These are phyloP conservation scores for Pyrus hybrid DNA, from an alignment of 331 rosid species.

Conservation along the genomic window DNA sequence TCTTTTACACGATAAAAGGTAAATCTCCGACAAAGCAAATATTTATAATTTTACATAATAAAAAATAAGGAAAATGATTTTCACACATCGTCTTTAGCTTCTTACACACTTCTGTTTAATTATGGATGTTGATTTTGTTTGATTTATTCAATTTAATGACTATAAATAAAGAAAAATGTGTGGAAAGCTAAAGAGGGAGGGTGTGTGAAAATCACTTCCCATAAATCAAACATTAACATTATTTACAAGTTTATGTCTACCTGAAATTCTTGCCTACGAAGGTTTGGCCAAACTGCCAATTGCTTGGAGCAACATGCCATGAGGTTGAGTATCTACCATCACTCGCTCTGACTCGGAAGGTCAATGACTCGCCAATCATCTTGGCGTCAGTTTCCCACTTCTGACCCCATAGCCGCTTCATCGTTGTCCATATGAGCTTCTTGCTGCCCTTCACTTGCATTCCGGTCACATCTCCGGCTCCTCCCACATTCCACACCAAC, in stretches of 20 bases:
- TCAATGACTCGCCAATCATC: conserved; percentile 55
- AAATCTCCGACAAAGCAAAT: too few species aligned
- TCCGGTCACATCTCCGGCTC: conserved; percentile 53
- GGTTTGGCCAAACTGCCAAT: conserved; percentile 77
- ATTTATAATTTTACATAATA: too few species aligned
- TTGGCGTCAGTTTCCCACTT: conserved; percentile 55
- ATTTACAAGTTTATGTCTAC: not conserved
- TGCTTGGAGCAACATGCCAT: conserved; percentile 32
- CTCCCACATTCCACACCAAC: conserved; percentile 70
- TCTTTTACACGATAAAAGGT: too few species aligned
- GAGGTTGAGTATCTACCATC: conserved; percentile 50
- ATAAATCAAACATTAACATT: too few species aligned
- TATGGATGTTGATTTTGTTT: accelerated
- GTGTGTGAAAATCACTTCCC: not conserved
- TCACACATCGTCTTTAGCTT: too few species aligned
- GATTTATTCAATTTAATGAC: too few species aligned
- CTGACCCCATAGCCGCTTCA: conserved; percentile 70
- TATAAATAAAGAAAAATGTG: not conserved
- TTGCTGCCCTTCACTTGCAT: conserved; percentile 55
- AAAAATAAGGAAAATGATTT: too few species aligned
- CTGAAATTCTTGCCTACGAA: conserved; percentile 54
- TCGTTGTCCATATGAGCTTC: conserved; percentile 46
- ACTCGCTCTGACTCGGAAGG: conserved; percentile 52
- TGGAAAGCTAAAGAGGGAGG: not conserved
- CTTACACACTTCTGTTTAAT: not conserved